These are phyloP conservation scores for Symmetrospora coprosmae DNA, from an alignment of 768 basidiomycete species.

Conservation along the genomic window DNA sequence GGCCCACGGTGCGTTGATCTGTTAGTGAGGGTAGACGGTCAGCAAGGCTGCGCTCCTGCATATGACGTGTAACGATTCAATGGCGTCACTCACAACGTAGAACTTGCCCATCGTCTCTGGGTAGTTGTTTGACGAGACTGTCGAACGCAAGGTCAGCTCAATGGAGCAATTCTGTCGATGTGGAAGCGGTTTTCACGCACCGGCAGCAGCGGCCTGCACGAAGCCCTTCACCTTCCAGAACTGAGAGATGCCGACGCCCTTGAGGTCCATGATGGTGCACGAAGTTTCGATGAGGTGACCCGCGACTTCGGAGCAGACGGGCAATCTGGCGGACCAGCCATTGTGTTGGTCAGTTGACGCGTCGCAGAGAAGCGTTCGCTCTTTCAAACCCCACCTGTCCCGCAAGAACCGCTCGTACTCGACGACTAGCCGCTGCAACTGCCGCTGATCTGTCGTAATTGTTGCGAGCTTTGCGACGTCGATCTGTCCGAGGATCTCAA, in stretches of 20 bases:
- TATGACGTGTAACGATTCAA: too few species aligned
- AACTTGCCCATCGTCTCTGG: conserved; percentile 88
- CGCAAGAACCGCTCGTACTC: conserved; percentile 84
- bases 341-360: too few species aligned
- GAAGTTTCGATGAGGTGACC: conserved; percentile 90
- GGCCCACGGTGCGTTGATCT: conserved; percentile 82
- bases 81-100: conserved; percentile 87
- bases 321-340: conserved; percentile 43
- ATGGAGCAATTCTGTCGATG: neutral
- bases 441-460: conserved; percentile 71
- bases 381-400: conserved; percentile 47
- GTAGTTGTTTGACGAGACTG: conserved; percentile 78
- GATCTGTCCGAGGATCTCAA: conserved; percentile 79
- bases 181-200: conserved; percentile 8
- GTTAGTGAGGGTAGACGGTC: neutral
- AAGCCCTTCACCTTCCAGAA: conserved; percentile 91
- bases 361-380: too few species aligned
- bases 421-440: conserved; percentile 68
- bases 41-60: too few species aligned
- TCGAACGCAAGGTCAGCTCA: neutral
- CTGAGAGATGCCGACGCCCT: conserved; percentile 48
- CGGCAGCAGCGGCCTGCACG: conserved; percentile 52
- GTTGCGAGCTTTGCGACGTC: conserved; percentile 70
- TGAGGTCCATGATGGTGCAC: conserved; percentile 91
- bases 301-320: conserved; percentile 46